Evolutionary conservation across 768 basidiomycete genomes (phyloP).

Genomic region (Tylopilus rubrobrunneus): DNA sequence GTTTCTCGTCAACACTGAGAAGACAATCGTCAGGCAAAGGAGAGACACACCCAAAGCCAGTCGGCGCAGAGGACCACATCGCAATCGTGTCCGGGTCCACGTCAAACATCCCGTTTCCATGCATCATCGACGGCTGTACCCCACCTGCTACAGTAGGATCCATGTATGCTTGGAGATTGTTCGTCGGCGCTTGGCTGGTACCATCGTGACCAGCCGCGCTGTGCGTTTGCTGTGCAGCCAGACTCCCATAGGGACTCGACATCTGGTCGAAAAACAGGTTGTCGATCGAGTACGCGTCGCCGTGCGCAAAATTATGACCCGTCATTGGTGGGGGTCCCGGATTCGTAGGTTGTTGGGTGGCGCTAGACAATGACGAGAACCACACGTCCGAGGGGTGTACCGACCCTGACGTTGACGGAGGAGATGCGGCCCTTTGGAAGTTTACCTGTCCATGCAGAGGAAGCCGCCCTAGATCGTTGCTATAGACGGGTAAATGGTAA

Average conservation of each 20-base stretch:
- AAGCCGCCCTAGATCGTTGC: constrained; percentile 53
- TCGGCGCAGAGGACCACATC: constrained; percentile 63
- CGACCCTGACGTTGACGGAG: not conserved
- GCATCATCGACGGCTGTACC: constrained; percentile 4
- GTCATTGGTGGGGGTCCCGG: not conserved
- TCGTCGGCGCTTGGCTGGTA: not conserved
- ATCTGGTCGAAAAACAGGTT: constrained; percentile 22
- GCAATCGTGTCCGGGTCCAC: constrained; percentile 50
- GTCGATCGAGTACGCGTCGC: constrained; percentile 17
- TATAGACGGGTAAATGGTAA: constrained; percentile 50
- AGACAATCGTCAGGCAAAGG: too few relatives aligned
- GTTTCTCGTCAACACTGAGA: not conserved
- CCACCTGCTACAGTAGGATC: not conserved
- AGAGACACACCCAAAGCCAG: constrained; percentile 54
- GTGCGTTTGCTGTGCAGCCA: constrained; percentile 2
- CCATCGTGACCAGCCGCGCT: not conserved
- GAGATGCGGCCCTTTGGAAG: constrained; percentile 8
- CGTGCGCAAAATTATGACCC: constrained; percentile 2
- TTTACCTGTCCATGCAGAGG: constrained; percentile 38
- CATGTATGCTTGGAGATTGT: constrained; percentile 16
- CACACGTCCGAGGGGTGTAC: constrained; percentile 15
- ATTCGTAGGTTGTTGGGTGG: not conserved
- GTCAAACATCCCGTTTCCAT: constrained; percentile 2
- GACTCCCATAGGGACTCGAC: constrained; percentile 5
- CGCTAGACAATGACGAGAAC: constrained; percentile 13